phyloP scores from a whole-genome alignment of 1,284 basidiomycete genomes.

The Irpex sp. region DNA sequence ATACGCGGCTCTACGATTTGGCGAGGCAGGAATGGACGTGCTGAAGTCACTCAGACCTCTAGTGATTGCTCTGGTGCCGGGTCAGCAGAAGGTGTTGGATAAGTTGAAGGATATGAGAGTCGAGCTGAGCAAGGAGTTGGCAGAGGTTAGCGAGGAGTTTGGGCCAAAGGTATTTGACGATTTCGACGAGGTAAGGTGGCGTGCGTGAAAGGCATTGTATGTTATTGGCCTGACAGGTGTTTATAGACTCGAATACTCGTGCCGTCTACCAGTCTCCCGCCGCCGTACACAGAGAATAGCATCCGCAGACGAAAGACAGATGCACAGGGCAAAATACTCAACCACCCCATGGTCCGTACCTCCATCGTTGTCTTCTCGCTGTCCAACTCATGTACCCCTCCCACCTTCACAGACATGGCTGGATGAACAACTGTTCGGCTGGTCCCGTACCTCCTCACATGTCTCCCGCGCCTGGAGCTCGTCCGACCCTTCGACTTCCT shows the following conservation, averaged over 20 bases:
- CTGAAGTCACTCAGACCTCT: slow-evolving; percentile 97
- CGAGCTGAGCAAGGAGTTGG: slow-evolving; percentile 83
- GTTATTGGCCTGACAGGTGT: neutral
- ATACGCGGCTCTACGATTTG: slow-evolving; percentile 95
- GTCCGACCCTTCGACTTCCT: slow-evolving; percentile 36
- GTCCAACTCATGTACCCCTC: neutral
- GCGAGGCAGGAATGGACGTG: slow-evolving; percentile 98
- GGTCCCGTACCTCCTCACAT: slow-evolving; percentile 69
- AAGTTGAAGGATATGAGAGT: slow-evolving; percentile 79
- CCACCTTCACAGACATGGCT: slow-evolving; percentile 70
- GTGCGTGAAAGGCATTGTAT: slow-evolving; percentile 4
- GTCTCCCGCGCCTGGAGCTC: slow-evolving; percentile 39
- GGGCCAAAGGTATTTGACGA: slow-evolving; percentile 87
- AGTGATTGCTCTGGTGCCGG: slow-evolving; percentile 87
- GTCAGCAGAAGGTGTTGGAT: slow-evolving; percentile 84
- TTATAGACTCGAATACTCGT: slow-evolving; percentile 76
- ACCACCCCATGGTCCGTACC: slow-evolving; percentile 67
- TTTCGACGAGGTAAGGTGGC: slow-evolving; percentile 67
- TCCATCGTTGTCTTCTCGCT: slow-evolving; percentile 10
- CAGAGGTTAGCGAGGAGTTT: slow-evolving; percentile 85
- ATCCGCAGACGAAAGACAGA: slow-evolving; percentile 73
- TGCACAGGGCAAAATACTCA: slow-evolving; percentile 77
- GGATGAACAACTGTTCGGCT: slow-evolving; percentile 93
- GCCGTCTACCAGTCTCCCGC: slow-evolving; percentile 81
- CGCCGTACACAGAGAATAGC: slow-evolving; percentile 58